Evolutionary conservation across 257 asterid species (phyloP).

Genomic region (Solanum chiquidenum): DNA sequence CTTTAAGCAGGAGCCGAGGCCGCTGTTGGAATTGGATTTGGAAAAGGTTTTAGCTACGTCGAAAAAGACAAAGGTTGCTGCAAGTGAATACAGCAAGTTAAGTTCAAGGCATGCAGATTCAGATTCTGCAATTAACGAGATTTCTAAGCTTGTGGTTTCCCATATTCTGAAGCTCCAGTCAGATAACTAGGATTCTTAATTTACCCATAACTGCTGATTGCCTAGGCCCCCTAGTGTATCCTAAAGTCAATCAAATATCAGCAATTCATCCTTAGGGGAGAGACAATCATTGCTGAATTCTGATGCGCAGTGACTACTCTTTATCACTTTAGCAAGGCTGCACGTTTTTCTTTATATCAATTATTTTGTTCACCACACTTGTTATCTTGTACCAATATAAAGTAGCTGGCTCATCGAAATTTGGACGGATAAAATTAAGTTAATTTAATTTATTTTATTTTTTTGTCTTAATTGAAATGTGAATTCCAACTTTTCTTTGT

Average conservation of each 20-base stretch:
- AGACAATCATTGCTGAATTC: not conserved
- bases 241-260: not conserved
- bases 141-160: constrained; percentile 46
- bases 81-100: constrained; percentile 47
- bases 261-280: not conserved
- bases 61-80: constrained; percentile 59
- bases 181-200: constrained; percentile 34
- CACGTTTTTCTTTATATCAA: not conserved
- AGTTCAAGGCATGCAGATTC: constrained; percentile 24
- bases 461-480: not conserved
- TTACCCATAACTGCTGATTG: not conserved
- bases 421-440: not conserved
- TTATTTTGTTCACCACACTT: not conserved
- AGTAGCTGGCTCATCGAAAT: not conserved
- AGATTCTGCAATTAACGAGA: constrained; percentile 39
- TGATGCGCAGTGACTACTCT: not conserved
- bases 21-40: constrained; percentile 52
- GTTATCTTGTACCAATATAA: not conserved
- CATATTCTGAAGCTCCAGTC: constrained; percentile 41
- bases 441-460: not conserved
- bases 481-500: not conserved
- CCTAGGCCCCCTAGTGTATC: not conserved
- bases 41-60: constrained; percentile 48
- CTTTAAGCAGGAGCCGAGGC: constrained; percentile 52
- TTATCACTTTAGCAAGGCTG: not conserved